Conservation (phyloP, 805 yeast genomes). For the Aciculoconidium aculeatum region DNA sequence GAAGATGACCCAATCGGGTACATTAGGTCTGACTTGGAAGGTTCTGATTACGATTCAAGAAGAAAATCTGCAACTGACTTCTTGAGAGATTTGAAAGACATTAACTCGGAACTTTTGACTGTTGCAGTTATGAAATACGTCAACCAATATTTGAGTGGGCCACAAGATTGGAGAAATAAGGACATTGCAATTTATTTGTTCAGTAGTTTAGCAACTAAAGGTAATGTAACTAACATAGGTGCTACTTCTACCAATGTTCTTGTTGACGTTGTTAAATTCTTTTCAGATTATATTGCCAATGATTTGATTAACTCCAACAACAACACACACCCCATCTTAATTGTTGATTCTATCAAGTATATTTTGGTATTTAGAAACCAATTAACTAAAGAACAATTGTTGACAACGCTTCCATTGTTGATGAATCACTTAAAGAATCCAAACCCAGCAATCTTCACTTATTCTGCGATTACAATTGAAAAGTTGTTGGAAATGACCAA, state of each 20-base stretch:
- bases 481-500: constrained; percentile 75
- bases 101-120: constrained; percentile 70
- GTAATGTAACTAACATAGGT: constrained; percentile 80
- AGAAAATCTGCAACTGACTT: constrained; percentile 92
- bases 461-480: constrained; percentile 90
- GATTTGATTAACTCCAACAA: constrained; percentile 53
- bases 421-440: constrained; percentile 53
- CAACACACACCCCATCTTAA: constrained; percentile 64
- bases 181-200: constrained; percentile 84
- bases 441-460: constrained; percentile 83
- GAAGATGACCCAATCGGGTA: constrained; percentile 96
- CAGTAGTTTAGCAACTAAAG: constrained; percentile 86
- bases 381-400: constrained; percentile 75
- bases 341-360: constrained; percentile 89
- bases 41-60: constrained; percentile 89
- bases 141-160: constrained; percentile 47
- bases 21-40: constrained; percentile 90
- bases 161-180: constrained; percentile 71
- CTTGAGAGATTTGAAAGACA: constrained; percentile 76
- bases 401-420: constrained; percentile 73
- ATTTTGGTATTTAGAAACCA: constrained; percentile 89
- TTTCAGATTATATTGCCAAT: constrained; percentile 71
- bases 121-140: constrained; percentile 69
- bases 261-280: constrained; percentile 83
- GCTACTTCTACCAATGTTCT: constrained; percentile 79